phyloP scores from a whole-genome alignment of 192 early-diverging fungal species.

The Podila verticillata region DNA sequence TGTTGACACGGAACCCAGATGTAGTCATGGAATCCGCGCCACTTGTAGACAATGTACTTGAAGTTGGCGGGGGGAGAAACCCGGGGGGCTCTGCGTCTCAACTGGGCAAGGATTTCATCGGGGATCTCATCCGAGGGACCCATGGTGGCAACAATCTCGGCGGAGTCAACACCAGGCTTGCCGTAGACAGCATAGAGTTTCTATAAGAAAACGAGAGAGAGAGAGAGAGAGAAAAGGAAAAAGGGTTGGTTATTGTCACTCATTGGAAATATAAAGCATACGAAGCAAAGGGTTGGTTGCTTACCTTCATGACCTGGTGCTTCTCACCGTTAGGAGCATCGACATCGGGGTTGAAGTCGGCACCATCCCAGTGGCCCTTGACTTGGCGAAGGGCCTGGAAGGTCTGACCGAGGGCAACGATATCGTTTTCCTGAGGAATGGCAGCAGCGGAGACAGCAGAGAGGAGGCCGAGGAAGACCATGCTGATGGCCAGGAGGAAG shows the following conservation, averaged over 20 bases:
- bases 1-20: constrained; percentile 26
- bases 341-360: constrained; percentile 26
- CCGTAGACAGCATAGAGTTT: constrained; percentile 5
- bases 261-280: too few species aligned
- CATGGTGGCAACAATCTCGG: constrained; percentile 10
- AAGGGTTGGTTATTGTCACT: neutral
- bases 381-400: constrained; percentile 42
- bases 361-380: constrained; percentile 40
- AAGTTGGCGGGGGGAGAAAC: constrained; percentile 11
- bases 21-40: constrained; percentile 34
- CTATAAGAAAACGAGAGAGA: neutral
- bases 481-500: constrained; percentile 12
- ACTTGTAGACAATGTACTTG: constrained; percentile 21
- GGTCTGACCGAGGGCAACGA: constrained; percentile 19
- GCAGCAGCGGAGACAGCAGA: constrained; percentile 8
- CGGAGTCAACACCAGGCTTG: neutral
- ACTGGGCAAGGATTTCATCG: neutral
- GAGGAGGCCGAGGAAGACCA: constrained; percentile 16
- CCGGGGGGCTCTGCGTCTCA: constrained; percentile 2
- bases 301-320: constrained; percentile 45
- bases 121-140: constrained; percentile 18
- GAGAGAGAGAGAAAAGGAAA: neutral
- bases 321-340: constrained; percentile 46
- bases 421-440: neutral
- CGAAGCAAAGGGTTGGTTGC: neutral